A percentile compares a stretch with the other conserved stretches of the same genome.
phyloP scores from a whole-genome alignment of 179 eudicot genomes.

The Patellifolia procumbens region DNA sequence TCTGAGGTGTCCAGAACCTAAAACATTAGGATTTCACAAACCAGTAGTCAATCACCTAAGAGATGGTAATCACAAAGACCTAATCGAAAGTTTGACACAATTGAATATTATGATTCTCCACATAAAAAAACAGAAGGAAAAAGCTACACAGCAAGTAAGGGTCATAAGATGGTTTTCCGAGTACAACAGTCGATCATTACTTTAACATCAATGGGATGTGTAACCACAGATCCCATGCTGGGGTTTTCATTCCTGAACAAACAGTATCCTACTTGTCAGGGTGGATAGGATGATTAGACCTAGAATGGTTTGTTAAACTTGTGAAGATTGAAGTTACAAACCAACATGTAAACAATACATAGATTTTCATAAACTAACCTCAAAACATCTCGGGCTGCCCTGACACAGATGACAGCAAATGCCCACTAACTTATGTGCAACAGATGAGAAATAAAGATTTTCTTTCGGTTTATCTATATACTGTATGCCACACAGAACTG shows the following conservation, averaged over 20 bases:
- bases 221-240: not conserved
- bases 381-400: not conserved
- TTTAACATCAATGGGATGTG: not conserved
- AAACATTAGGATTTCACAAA: too few relatives aligned
- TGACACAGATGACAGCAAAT: not conserved
- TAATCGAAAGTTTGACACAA: not conserved
- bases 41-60: not conserved
- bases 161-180: not conserved
- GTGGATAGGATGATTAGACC: not conserved
- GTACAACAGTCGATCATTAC: not conserved
- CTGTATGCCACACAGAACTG: not conserved
- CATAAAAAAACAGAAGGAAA: not conserved
- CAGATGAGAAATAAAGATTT: not conserved
- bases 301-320: not conserved
- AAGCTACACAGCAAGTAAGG: not conserved
- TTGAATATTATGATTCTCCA: not conserved
- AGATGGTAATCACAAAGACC: not conserved
- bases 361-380: slow-evolving; percentile 5
- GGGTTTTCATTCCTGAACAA: not conserved
- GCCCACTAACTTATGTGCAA: not conserved
- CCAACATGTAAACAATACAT: not conserved
- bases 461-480: not conserved
- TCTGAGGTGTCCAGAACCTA: not conserved
- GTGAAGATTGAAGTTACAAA: not conserved
- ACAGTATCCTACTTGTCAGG: too few relatives aligned